Evolutionary conservation across 257 asterid genomes (phyloP), one percentile per base, ranked within the genome.

Genomic region (Henckelia pumila): DNA sequence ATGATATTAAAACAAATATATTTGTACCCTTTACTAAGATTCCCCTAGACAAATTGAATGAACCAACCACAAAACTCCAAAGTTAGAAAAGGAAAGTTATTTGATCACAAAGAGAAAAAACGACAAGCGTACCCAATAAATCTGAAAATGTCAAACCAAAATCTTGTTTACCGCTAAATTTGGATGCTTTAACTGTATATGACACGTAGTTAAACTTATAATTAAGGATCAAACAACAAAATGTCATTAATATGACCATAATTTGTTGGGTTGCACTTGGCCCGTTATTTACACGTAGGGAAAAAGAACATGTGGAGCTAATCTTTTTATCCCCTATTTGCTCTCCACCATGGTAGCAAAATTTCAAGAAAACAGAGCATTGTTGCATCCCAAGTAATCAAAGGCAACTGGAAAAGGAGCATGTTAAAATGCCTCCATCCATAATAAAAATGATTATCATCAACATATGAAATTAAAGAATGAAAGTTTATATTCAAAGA

Each of bases 61-160:
- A 76, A 82, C 85, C 73, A 80, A 74, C 69, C 72, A 76, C 75
- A 82, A 81, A 66, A 79, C 71, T 82, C 87, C 95, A 84, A 85
- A 84, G 57, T 59, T 44, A 32, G 70, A 75, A 79, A 77, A 73
- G 59, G 70, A 75, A 67, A 80, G 69, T 67, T 66, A 56, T 64
- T 66, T 47, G 76, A 73, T 78, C 69, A 63, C 60, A 74, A 74
- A 74, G 66, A 66, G 64, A 7, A 37, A 22, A 13, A 44, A 24
- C 10, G 76, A 75, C 80, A 69, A 63, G 68, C 75, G 76, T 35
- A 74, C 70, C 80, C 72, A 76, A 73, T 64, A 75, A 77, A 80
- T 72, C 84, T 44, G 55, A 28, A 69, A 63, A 70, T 52, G 77
- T 69, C 83, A 77, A 74, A 59, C 66, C 65, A 64, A 69, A 62